Base-by-base conservation (phyloP, 1,284 basidiomycete species). In the Leccinum griseonigrum region DNA sequence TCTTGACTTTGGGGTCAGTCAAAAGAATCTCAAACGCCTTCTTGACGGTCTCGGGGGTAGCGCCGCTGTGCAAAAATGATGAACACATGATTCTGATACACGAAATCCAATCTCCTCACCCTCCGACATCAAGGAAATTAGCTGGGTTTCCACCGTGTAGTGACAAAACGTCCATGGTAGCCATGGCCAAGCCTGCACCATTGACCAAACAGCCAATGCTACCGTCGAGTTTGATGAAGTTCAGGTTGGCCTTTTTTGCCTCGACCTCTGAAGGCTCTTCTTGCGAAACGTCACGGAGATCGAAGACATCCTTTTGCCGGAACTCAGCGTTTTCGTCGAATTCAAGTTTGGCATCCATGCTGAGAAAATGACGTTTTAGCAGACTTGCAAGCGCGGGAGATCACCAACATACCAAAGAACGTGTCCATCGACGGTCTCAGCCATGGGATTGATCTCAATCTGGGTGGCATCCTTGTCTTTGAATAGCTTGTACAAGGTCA, bases 281-380 rank as follows among this genome's bases (percentile, higher is more conserved):
- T 78, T 99, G 97, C 1, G 92, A 87, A 62, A 91, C 85, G 75
- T 99, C 97, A 62, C 97, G 90, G 61, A 98, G 85, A 60, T 82
- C 82, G 75, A 98, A 99, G 61, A 98, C 77, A 67, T 97, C 95
- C 71, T 88, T 78, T 76, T 99, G 97, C 66, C 97, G 90, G 87
- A 99, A 99, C 72, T 96, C 95, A 56, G 97, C 97, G 74, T 99
- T 99, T 76, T 99, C 97, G 74, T 99, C 97, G 71, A 99, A 99
- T 48, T 96, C 95, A 67, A 99, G 94, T 80, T 99, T 99, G 75
- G 97, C 97, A 76, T 99, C 97, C 97, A 99, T 99, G 83, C 95
- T 95, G 58, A 62, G 40, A 63, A 58, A 63, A 56, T 38, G 58
- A 31, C 22, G 54, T 58, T 62, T 10, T n/a, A 60, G 50, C 31